These are phyloP conservation scores for Talaromyces pinophilus DNA, from an alignment of 2,329 filamentous ascomycete species.

Conservation along the genomic window DNA sequence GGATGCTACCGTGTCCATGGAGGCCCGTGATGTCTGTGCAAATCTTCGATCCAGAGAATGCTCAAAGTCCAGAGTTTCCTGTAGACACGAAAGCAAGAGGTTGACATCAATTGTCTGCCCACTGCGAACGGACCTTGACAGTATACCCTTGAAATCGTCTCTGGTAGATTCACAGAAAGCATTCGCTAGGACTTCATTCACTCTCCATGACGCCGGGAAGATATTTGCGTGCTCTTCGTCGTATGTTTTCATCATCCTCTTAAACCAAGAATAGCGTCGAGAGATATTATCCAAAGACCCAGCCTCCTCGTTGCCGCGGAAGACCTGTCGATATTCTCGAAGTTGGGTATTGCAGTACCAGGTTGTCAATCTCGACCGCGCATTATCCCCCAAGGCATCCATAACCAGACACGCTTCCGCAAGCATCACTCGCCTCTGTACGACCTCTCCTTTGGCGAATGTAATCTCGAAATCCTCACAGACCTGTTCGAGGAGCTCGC, in stretches of 20 bases:
- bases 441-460: constrained; percentile 85
- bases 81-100: constrained; percentile 80
- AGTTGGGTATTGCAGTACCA: constrained; percentile 99
- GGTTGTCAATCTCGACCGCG: constrained; percentile 76
- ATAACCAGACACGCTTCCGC: constrained; percentile 89
- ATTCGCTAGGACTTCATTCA: constrained; percentile 85
- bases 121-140: constrained; percentile 82
- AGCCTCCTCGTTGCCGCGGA: constrained; percentile 93
- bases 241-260: constrained; percentile 90
- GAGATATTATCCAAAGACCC: constrained; percentile 96
- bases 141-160: constrained; percentile 91
- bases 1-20: constrained; percentile 86
- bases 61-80: constrained; percentile 96
- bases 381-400: constrained; percentile 88
- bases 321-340: constrained; percentile 92
- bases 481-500: constrained; percentile 92
- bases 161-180: constrained; percentile 93
- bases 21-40: constrained; percentile 67
- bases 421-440: constrained; percentile 67
- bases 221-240: constrained; percentile 88
- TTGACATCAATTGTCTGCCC: constrained; percentile 86
- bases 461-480: constrained; percentile 98
- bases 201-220: constrained; percentile 85
- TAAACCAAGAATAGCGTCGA: constrained; percentile 93
- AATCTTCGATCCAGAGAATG: constrained; percentile 86